These are phyloP conservation scores for Mortierella sp. DNA, from an alignment of 371 early-diverging fungal species.

Conservation along the genomic window DNA sequence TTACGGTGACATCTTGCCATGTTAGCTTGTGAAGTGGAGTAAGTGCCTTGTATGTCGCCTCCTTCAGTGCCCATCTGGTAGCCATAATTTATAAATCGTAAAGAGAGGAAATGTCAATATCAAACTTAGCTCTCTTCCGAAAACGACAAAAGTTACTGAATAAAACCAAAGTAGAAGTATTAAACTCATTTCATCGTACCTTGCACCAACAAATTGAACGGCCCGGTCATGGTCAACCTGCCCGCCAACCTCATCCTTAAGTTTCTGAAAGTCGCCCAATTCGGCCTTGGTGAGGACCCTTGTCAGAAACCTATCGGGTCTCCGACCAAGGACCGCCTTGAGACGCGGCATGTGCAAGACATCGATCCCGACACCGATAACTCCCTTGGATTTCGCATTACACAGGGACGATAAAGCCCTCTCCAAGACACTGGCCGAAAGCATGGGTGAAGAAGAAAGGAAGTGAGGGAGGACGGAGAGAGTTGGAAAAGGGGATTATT, in stretches of 20 bases:
- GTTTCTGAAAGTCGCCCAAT: constrained; percentile 25
- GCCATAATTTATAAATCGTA: not conserved
- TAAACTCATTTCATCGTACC: not conserved
- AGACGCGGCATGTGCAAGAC: constrained; percentile 64
- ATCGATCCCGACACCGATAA: constrained; percentile 73
- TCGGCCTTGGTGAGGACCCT: constrained; percentile 45
- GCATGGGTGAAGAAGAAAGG: not conserved
- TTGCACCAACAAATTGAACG: not conserved
- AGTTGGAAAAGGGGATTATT: not conserved
- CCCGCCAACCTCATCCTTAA: not conserved
- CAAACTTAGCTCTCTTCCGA: no score
- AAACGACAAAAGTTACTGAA: not conserved
- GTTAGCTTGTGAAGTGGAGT: constrained; percentile 70
- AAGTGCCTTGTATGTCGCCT: constrained; percentile 77
- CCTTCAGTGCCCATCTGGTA: constrained; percentile 76
- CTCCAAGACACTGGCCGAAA: not conserved
- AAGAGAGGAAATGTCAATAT: not conserved
- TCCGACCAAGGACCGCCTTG: constrained; percentile 16
- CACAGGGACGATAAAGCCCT: no score
- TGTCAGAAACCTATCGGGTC: constrained; percentile 40
- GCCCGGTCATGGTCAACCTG: not conserved
- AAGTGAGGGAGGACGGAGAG: not conserved
- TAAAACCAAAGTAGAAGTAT: not conserved
- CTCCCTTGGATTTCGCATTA: constrained; percentile 48
- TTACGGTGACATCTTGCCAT: constrained; percentile 77